A percentile compares a stretch with the other conserved stretches of the same genome.
These are phyloP conservation scores for Aspergillus sp. DNA, from an alignment of 2,329 filamentous ascomycete species.

Conservation along the genomic window DNA sequence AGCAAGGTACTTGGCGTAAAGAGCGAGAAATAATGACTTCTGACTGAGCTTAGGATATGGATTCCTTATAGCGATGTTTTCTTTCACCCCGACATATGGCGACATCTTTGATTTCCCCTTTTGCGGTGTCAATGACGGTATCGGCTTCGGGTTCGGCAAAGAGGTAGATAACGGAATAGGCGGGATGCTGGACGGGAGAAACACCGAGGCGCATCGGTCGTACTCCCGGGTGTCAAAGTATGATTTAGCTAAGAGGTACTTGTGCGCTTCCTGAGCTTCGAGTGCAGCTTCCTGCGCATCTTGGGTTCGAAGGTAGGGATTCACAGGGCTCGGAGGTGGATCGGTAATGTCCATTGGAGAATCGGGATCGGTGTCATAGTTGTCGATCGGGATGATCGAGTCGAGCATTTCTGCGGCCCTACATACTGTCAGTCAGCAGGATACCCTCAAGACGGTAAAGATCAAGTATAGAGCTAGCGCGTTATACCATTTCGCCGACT, in stretches of 20 bases:
- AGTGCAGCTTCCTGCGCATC: conserved; percentile 75
- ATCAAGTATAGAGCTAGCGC: neutral
- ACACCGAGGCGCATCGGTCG: conserved; percentile 88
- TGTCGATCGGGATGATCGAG: conserved; percentile 66
- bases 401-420: conserved; percentile 95
- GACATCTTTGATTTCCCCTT: conserved; percentile 66
- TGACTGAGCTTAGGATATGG: conserved; percentile 70
- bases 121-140: conserved; percentile 47
- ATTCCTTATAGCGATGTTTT: conserved; percentile 38
- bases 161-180: conserved; percentile 61
- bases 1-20: conserved; percentile 90
- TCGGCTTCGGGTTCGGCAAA: conserved; percentile 43
- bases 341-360: conserved; percentile 61
- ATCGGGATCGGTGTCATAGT: conserved; percentile 65
- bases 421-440: conserved; percentile 23
- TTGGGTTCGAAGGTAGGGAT: conserved; percentile 57
- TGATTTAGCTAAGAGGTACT: conserved; percentile 87
- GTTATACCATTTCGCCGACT: conserved; percentile 88
- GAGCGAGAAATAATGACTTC: conserved; percentile 85
- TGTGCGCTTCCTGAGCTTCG: conserved; percentile 78
- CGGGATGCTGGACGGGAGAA: conserved; percentile 80
- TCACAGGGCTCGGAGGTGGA: conserved; percentile 55
- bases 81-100: conserved; percentile 42
- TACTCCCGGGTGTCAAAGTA: conserved; percentile 96
- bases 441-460: no score